Base-by-base conservation (phyloP, 2,329 filamentous ascomycete genomes). In the Zasmidium cellare region DNA sequence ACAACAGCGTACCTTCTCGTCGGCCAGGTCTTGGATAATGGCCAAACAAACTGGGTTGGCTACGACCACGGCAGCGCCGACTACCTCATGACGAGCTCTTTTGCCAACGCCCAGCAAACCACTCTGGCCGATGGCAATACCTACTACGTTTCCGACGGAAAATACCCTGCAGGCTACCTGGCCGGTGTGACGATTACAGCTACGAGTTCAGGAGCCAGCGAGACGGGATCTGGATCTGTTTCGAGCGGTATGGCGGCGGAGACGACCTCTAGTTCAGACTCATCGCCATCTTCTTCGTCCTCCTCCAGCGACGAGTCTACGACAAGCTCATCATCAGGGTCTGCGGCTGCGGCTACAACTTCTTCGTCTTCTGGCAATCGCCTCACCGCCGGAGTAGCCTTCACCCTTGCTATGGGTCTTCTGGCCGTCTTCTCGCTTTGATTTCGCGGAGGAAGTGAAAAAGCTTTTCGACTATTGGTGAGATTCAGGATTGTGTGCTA, bases 11-110 rank as follows among this genome's bases (percentile, higher is more conserved):
- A 55, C 41, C 23, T 48, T 2, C 48, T 61, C 23, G 47, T 61
- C 23, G 59, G 59, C 9, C 59, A 61, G 50, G 25, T 61, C 31
- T 52, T 61, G 16, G 11, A 61, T 52, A 56, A 56, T 25, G 59
- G 59, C 28, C n/a, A 55, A 18, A 61, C 59, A 2, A 61, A 61
- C 19, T 61, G 54, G 41, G 55, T 61, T 19, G 59, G 59, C 31
- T 58, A 58, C 52, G 45, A 58, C 41, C 11, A 38, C 2, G 59
- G 55, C n/a, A 25, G 22, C 12, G 59, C 55, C 14, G 47, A 53
- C 22, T 61, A 61, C 31, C 51, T 61, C 44, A 31, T 61, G 20
- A 54, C 59, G 9, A 28, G 41, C 7, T 55, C 55, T 2, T 50
- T 28, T 1, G 14, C 50, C 7, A 22, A 45, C 25, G 59, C 55